phyloP scores from a whole-genome alignment of 2,329 filamentous ascomycete genomes.

The Fusarium keratoplasticum region DNA sequence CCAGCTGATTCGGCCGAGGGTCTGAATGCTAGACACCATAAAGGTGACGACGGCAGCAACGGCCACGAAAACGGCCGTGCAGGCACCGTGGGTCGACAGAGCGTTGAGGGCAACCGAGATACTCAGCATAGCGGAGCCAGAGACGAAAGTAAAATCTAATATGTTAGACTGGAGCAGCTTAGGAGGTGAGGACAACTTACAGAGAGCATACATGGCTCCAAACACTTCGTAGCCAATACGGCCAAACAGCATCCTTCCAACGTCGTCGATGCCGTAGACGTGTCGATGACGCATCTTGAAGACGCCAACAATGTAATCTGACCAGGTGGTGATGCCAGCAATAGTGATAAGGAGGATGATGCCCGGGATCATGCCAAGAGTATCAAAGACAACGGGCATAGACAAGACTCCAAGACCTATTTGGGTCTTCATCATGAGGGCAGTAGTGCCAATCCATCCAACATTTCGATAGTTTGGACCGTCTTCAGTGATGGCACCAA shows the following conservation, averaged over 20 bases:
- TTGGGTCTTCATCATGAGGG: slow-evolving; percentile 59
- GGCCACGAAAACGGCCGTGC: slow-evolving; percentile 53
- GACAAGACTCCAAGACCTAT: slow-evolving; percentile 59
- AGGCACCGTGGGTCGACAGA: slow-evolving; percentile 51
- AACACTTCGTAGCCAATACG: slow-evolving; percentile 56
- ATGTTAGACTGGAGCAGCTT: not conserved
- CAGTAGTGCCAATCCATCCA: slow-evolving; percentile 55
- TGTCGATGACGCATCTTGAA: slow-evolving; percentile 63
- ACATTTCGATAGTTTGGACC: slow-evolving; percentile 45
- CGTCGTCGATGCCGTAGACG: slow-evolving; percentile 65
- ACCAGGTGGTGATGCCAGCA: slow-evolving; percentile 48
- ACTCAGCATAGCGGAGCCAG: slow-evolving; percentile 36
- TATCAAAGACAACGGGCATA: slow-evolving; percentile 58
- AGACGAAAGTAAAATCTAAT: not conserved
- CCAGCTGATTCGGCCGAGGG: slow-evolving; percentile 47
- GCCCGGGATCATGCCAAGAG: slow-evolving; percentile 59
- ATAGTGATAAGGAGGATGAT: slow-evolving; percentile 55
- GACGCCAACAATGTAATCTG: slow-evolving; percentile 53
- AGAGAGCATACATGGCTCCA: slow-evolving; percentile 48
- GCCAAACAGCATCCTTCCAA: slow-evolving; percentile 60
- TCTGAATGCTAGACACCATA: slow-evolving; percentile 47
- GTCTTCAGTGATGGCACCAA: slow-evolving; percentile 39
- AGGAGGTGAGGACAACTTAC: slow-evolving; percentile 27
- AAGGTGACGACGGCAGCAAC: slow-evolving; percentile 45
- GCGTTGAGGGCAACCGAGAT: slow-evolving; percentile 54